Percentiles rank a stretch among this genome's conserved stretches.
These are phyloP conservation scores for Furcasterigmium furcatum DNA, from an alignment of 2,329 filamentous ascomycete species.

Conservation along the genomic window DNA sequence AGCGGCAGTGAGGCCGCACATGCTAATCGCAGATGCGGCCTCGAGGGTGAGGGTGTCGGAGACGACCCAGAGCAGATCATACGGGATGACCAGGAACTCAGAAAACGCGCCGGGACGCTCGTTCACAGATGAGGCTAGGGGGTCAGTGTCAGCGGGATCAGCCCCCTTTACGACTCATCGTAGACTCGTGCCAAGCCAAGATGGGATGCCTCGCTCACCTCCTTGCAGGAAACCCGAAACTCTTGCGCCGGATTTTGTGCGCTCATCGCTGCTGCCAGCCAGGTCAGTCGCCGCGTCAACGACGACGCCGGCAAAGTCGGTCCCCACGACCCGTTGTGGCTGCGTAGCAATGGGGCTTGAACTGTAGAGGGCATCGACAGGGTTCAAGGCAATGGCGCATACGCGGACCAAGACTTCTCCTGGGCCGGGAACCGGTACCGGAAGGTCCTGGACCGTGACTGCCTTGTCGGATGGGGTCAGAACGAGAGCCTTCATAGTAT, in stretches of 20 bases:
- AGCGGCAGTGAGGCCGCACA: conserved; percentile 39
- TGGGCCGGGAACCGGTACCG: conserved; percentile 6
- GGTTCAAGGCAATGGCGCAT: conserved; percentile 20
- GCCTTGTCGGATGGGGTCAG: conserved; percentile 2
- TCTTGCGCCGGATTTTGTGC: conserved; percentile 20
- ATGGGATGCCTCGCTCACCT: conserved; percentile 15
- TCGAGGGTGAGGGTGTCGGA: conserved; percentile 26
- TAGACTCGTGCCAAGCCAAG: too few species aligned
- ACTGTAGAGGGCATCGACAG: conserved; percentile 28
- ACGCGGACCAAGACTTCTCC: conserved; percentile 19
- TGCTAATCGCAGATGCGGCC: conserved; percentile 32
- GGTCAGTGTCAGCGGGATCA: too few species aligned
- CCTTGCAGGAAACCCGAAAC: conserved; percentile 40
- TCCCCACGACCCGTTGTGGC: conserved; percentile 27
- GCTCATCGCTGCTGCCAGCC: conserved; percentile 10
- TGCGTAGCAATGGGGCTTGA: conserved; percentile 23
- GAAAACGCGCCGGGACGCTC: conserved; percentile 40
- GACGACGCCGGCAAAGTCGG: conserved; percentile 35
- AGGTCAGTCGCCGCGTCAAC: conserved; percentile 13
- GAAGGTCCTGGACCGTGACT: conserved; percentile 12
- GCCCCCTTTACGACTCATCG: too few species aligned
- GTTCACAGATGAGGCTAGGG: conserved; percentile 32
- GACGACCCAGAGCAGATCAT: conserved; percentile 33
- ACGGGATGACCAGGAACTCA: conserved; percentile 29
- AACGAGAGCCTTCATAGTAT: conserved; percentile 22